Conservation (phyloP, 2,329 filamentous ascomycete species). For the Fusarium lyarnte region DNA sequence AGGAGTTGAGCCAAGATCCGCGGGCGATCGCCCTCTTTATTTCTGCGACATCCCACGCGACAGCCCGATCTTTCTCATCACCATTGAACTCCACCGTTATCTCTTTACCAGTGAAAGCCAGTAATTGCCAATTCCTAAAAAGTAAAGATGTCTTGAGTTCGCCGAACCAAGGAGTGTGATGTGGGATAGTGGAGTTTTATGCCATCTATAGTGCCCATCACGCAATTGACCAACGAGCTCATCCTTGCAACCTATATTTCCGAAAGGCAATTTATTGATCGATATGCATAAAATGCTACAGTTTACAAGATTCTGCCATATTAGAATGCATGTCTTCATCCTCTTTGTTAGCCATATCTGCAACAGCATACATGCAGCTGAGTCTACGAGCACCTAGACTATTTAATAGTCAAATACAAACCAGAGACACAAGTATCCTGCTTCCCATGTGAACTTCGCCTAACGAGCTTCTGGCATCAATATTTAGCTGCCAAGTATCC, state of each 20-base stretch:
- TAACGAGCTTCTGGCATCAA: background rate
- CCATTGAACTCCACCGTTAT: background rate
- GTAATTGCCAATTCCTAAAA: background rate
- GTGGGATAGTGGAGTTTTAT: conserved; percentile 16
- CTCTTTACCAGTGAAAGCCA: background rate
- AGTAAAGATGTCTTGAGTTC: background rate
- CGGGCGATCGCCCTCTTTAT: background rate
- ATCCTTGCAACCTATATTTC: background rate
- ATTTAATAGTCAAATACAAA: background rate
- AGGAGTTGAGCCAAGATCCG: background rate
- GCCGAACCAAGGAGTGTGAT: background rate
- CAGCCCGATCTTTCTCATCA: background rate
- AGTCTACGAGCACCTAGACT: no score
- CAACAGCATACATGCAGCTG: no score
- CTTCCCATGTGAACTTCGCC: background rate
- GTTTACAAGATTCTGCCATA: background rate
- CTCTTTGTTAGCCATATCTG: no score
- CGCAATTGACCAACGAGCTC: conserved; percentile 17
- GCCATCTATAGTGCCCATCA: conserved; percentile 17
- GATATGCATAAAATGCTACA: background rate
- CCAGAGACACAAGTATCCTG: background rate
- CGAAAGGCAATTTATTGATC: background rate
- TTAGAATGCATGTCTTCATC: background rate
- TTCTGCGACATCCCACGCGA: background rate
- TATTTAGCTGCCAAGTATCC: background rate